Percentiles rank a stretch among this genome's conserved stretches.
Evolutionary conservation across 305 asterid genomes (phyloP).

Genomic region (Fraxinus velutina): DNA sequence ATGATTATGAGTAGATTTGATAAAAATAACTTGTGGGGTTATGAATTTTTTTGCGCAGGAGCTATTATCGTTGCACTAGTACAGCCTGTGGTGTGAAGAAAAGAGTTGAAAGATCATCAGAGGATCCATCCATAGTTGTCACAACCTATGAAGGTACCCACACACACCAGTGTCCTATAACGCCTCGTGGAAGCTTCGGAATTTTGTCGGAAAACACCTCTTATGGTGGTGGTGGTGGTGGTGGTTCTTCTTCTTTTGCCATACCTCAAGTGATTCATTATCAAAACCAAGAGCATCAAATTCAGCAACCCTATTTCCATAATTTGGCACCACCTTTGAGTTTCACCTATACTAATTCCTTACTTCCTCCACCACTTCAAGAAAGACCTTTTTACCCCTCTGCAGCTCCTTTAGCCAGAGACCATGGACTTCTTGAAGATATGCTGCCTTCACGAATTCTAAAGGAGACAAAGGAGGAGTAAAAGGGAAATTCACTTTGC

Average conservation of each 20-base stretch:
- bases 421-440: constrained; percentile 75
- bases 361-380: constrained; percentile 27
- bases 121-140: constrained; percentile 65
- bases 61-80: constrained; percentile 85
- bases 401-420: constrained; percentile 35
- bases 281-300: constrained; percentile 26
- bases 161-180: constrained; percentile 62
- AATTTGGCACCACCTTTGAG: constrained; percentile 33
- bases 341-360: constrained; percentile 14
- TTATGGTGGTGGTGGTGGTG: constrained; percentile 15
- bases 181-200: constrained; percentile 53
- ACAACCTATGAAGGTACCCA: constrained; percentile 91
- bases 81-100: constrained; percentile 79
- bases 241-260: constrained; percentile 22
- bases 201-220: constrained; percentile 34
- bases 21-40: background rate
- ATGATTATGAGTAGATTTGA: background rate
- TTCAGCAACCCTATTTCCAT: constrained; percentile 33
- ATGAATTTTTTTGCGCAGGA: constrained; percentile 35
- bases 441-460: constrained; percentile 58
- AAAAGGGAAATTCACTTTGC: constrained; percentile 19
- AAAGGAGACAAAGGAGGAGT: constrained; percentile 53
- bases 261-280: constrained; percentile 35
- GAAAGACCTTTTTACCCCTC: constrained; percentile 37
- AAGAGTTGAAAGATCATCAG: constrained; percentile 70